Conservation (phyloP, 2,329 filamentous ascomycete species). For the Botryotinia narcissicola region DNA sequence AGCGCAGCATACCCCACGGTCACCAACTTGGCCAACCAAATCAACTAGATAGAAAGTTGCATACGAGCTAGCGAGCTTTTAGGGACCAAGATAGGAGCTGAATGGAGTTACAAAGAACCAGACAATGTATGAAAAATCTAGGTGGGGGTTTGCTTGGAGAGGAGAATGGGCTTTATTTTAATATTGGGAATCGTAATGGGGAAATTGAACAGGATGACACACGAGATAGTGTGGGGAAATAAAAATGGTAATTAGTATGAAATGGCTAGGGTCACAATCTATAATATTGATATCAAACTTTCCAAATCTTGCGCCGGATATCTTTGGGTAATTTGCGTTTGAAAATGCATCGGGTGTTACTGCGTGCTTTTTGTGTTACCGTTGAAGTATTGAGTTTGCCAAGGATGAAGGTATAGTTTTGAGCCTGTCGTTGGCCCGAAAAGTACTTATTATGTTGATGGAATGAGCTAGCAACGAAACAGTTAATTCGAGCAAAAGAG, state of each 20-base stretch:
- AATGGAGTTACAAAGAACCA: not conserved
- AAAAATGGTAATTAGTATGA: not conserved
- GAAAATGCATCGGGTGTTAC: not conserved
- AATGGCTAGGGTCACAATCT: not conserved
- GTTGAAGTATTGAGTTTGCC: not conserved
- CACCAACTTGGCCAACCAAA: slow-evolving; percentile 25
- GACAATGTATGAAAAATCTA: not conserved
- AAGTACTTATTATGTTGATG: not conserved
- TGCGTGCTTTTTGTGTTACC: too few relatives aligned
- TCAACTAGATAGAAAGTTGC: not conserved
- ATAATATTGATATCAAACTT: slow-evolving; percentile 1
- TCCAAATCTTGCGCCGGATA: too few relatives aligned
- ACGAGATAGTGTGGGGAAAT: not conserved
- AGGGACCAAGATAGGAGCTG: not conserved
- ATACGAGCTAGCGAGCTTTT: not conserved
- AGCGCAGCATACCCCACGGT: not conserved
- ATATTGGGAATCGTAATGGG: not conserved
- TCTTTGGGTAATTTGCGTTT: too few relatives aligned
- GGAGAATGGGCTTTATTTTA: not conserved
- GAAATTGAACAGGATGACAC: not conserved
- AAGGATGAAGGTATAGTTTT: rapidly evolving
- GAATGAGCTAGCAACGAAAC: not conserved
- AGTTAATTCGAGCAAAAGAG: not conserved
- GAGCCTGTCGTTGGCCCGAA: not conserved
- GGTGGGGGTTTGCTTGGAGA: too few relatives aligned